These are phyloP conservation scores for Flaveria ramosissima DNA, from an alignment of 129 eudicot genomes.

Conservation along the genomic window DNA sequence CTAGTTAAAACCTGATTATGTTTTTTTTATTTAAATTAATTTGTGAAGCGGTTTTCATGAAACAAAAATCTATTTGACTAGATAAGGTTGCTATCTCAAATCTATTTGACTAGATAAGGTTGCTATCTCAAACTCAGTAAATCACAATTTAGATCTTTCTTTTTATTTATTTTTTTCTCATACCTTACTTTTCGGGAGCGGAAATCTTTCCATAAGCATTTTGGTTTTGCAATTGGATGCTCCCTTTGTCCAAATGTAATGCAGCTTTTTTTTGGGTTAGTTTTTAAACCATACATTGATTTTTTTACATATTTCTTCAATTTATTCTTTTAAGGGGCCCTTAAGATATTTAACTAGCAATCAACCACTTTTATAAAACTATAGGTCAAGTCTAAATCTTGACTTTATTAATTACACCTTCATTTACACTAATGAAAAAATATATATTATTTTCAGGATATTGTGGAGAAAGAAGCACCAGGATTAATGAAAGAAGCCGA, in stretches of 20 bases:
- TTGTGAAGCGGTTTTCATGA: background rate
- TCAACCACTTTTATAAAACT: too few relatives aligned
- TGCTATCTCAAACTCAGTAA: background rate
- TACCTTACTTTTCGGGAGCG: too few relatives aligned
- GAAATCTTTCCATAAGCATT: too few relatives aligned
- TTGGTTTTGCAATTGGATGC: too few relatives aligned
- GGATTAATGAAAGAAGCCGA: constrained; percentile 99
- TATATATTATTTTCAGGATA: constrained; percentile 49
- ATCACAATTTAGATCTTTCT: background rate
- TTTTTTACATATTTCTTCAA: too few relatives aligned
- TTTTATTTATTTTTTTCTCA: too few relatives aligned
- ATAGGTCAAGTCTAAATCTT: background rate
- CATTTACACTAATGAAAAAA: background rate
- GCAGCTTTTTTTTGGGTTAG: too few relatives aligned
- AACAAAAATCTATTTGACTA: background rate
- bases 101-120: background rate
- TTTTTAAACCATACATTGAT: too few relatives aligned
- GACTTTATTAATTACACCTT: background rate
- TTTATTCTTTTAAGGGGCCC: too few relatives aligned
- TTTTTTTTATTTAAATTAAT: background rate
- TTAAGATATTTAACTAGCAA: too few relatives aligned
- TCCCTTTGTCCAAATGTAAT: too few relatives aligned
- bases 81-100: background rate
- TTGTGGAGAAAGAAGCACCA: constrained; percentile 84
- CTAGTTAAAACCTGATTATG: background rate